A percentile compares a stretch with the other conserved stretches of the same genome.
Conservation (phyloP, 2,329 filamentous ascomycete species). For the Aciculosporium take region DNA sequence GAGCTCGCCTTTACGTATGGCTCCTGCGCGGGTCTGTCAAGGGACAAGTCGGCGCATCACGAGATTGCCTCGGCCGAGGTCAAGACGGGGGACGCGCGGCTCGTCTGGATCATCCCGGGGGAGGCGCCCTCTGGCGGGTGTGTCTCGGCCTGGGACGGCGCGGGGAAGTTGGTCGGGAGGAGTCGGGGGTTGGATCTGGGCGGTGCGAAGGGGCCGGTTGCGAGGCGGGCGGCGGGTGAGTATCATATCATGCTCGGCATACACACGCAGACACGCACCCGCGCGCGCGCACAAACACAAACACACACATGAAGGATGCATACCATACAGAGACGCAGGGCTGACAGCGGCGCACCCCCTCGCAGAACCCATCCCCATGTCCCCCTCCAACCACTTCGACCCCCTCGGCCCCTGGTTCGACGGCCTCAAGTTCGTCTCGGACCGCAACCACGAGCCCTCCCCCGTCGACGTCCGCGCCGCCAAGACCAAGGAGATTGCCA, state of each 20-base stretch:
- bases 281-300: no score
- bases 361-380: slow-evolving; percentile 28
- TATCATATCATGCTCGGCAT: no score
- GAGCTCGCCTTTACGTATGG: background rate
- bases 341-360: no score
- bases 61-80: slow-evolving; percentile 16
- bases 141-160: slow-evolving; percentile 24
- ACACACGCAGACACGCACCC: no score
- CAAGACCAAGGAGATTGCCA: slow-evolving; percentile 38
- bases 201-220: background rate
- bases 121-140: slow-evolving; percentile 20
- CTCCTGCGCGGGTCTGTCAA: background rate
- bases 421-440: slow-evolving; percentile 42
- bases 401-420: slow-evolving; percentile 48
- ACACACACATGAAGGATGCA: no score
- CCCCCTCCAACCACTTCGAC: slow-evolving; percentile 33
- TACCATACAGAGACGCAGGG: no score
- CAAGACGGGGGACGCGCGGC: background rate
- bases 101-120: slow-evolving; percentile 5
- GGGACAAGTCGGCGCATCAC: background rate
- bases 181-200: slow-evolving; percentile 18
- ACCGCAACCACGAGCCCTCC: slow-evolving; percentile 38
- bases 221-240: slow-evolving; percentile 6
- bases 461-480: slow-evolving; percentile 12
- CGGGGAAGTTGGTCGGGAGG: slow-evolving; percentile 18